Percentiles rank a stretch among this genome's conserved stretches.
Evolutionary conservation across 2,329 filamentous ascomycete genomes (phyloP).

Genomic region (Cercospora sesami): DNA sequence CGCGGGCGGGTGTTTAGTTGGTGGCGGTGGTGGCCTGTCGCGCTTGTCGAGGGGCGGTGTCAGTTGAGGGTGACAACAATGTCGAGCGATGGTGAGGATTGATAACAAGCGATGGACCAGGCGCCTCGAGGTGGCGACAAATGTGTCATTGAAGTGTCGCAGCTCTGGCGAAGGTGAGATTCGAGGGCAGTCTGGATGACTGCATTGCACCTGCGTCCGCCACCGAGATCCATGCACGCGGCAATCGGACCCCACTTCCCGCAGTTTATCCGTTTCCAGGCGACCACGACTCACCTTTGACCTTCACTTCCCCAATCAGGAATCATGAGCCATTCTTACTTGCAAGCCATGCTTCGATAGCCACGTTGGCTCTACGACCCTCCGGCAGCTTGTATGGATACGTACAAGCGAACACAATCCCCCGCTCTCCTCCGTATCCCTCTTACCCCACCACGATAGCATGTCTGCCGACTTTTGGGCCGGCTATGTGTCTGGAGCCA

Average conservation of each 20-base stretch:
- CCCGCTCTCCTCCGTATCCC: neutral
- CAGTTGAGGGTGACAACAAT: neutral
- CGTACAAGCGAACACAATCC: too few species aligned
- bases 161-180: neutral
- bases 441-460: neutral
- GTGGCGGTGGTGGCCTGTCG: conserved; percentile 10
- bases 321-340: conserved; percentile 7
- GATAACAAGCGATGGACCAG: neutral
- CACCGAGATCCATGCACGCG: neutral
- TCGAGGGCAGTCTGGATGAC: conserved; percentile 5
- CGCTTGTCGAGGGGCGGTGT: neutral
- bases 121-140: conserved; percentile 4
- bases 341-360: conserved; percentile 4
- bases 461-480: conserved; percentile 95
- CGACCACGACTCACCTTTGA: conserved; percentile 8
- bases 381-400: conserved; percentile 11
- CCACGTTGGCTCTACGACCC: neutral
- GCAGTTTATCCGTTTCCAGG: neutral
- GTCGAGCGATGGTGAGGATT: neutral
- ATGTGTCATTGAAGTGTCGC: conserved; percentile 5
- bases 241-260: conserved; percentile 7
- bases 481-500: conserved; percentile 82
- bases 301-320: conserved; percentile 8
- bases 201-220: conserved; percentile 4
- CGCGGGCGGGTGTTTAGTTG: conserved; percentile 12